A percentile compares a stretch with the other conserved stretches of the same genome.
phyloP scores from a whole-genome alignment of 139 green algal genomes.

The Asterochloris erici region DNA sequence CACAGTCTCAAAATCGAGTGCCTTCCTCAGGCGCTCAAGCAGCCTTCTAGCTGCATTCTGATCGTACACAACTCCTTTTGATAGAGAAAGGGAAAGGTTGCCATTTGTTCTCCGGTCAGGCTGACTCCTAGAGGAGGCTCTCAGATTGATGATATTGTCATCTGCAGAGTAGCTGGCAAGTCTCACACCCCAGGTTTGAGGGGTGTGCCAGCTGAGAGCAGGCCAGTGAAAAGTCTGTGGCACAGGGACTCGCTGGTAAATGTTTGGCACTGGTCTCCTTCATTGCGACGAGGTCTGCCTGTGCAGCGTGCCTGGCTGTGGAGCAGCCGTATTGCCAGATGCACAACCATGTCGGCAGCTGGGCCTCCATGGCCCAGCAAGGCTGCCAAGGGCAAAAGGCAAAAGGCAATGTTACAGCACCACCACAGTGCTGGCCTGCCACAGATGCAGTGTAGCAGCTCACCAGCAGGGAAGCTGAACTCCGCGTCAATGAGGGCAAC shows the following conservation, averaged over 20 bases:
- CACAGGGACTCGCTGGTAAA: neutral
- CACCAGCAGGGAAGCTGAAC: conserved; percentile 50
- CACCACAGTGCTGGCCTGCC: neutral
- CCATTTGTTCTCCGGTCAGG: conserved; percentile 1
- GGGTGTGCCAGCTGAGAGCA: neutral
- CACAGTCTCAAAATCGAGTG: conserved; percentile 23
- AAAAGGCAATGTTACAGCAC: neutral
- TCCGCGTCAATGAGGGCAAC: conserved; percentile 46
- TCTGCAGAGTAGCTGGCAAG: conserved; percentile 5
- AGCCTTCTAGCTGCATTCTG: conserved; percentile 22
- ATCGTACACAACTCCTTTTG: conserved; percentile 24
- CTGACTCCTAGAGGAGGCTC: conserved; percentile 5
- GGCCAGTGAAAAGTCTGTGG: neutral
- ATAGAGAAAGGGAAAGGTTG: conserved; percentile 12
- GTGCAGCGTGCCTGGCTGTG: neutral
- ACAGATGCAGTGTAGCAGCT: neutral
- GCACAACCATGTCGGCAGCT: neutral
- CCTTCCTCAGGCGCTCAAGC: conserved; percentile 29
- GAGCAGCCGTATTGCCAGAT: neutral
- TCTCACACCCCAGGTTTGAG: neutral
- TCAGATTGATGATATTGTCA: conserved; percentile 33
- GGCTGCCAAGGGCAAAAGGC: neutral
- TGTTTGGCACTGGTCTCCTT: neutral
- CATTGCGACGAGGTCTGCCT: neutral
- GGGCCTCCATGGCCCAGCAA: neutral